Evolutionary conservation across 768 basidiomycete genomes (phyloP), one percentile per base, ranked within the genome.

Genomic region (Lactarius evosmus): DNA sequence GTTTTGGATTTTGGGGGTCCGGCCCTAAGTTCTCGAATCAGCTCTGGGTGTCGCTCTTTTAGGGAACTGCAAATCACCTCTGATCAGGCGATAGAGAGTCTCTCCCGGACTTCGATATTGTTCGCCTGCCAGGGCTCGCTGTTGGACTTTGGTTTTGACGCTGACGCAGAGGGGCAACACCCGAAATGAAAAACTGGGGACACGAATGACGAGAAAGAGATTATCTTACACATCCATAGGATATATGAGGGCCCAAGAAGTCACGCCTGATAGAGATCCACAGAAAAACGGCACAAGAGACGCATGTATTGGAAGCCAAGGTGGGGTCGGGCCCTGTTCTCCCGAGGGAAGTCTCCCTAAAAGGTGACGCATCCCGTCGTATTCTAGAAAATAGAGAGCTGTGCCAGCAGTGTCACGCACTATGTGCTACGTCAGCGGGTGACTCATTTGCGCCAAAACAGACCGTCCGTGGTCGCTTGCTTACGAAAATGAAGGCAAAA

Each of bases 71-170:
- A 0, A 67, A 73, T 44, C 74, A 90, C 91, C 95, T 80, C 93
- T 82, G 57, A 96, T 82, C 22, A 97, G 81, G 29, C 94, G 85
- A 67, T 78, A 78, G 38, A 95, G 76, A 14, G 95, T 95, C 72
- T 87, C 88, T 69, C 79, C 79, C 33, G 87, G 80, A 57, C 88
- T 83, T 60, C 91, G 85, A 66, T 87, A 85, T 57, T 78, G 80
- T 66, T 89, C 83, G 52, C 92, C 91, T 6, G 93, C 88, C 57
- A 98, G 78, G 29, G 93, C 87, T 58, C 95, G 86, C 75, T 95
- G 91, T 74, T 98, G 95, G n/a, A 95, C 81, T 76, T 95, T 96
- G 0, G 95, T 98, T 82, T 96, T 93, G 51, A 94, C 90, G 49
- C 90, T 92, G 67, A 49, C 11, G 46, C 5, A 25, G 27, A 33